Conservation (phyloP, 768 basidiomycete species). For the Podaxis sp. region DNA sequence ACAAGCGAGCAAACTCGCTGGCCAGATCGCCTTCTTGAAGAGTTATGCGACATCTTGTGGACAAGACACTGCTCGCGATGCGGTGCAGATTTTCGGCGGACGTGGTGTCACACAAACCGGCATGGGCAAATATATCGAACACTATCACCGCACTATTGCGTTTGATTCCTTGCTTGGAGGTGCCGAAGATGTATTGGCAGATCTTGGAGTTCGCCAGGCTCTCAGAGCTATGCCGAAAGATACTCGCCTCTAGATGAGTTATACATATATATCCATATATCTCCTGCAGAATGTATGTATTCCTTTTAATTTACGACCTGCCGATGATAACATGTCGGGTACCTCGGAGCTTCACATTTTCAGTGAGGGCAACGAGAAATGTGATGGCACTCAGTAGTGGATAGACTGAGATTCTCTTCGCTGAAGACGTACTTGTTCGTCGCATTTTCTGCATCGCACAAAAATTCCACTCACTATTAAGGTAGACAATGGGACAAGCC, state of each 20-base stretch:
- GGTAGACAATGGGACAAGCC: too few relatives aligned
- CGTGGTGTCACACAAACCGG: constrained; percentile 83
- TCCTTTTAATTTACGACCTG: neutral
- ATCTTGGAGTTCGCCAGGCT: constrained; percentile 76
- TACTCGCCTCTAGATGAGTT: constrained; percentile 45
- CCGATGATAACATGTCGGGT: neutral
- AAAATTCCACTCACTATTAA: too few relatives aligned
- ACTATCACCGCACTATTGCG: constrained; percentile 65
- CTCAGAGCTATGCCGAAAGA: constrained; percentile 69
- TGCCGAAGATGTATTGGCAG: constrained; percentile 65
- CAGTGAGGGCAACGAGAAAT: too few relatives aligned
- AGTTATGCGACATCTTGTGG: constrained; percentile 61
- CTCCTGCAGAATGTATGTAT: neutral
- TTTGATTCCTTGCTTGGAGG: constrained; percentile 77
- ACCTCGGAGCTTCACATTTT: too few relatives aligned
- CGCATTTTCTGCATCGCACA: too few relatives aligned
- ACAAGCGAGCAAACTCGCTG: constrained; percentile 73
- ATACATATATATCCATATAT: neutral
- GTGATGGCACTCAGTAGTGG: too few relatives aligned
- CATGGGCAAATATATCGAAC: constrained; percentile 78
- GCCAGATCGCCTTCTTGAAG: constrained; percentile 76
- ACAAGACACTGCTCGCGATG: constrained; percentile 63
- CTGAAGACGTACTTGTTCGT: too few relatives aligned
- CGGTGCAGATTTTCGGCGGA: constrained; percentile 75
- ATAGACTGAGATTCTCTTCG: too few relatives aligned